Evolutionary conservation across 345 rosid species (phyloP).

Genomic region (Bruguiera gymnorhiza): DNA sequence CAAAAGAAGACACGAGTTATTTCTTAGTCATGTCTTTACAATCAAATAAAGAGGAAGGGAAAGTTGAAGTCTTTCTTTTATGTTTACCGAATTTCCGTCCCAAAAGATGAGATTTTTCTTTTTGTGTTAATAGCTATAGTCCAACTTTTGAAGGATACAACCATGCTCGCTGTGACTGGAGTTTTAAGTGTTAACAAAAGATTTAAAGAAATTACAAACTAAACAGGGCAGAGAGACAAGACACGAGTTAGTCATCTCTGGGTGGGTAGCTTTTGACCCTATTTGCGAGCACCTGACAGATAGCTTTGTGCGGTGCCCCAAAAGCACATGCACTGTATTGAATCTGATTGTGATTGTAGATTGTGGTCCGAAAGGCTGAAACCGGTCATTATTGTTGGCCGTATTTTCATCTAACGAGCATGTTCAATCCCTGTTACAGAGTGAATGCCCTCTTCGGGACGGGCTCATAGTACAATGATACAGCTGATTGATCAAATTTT

Average conservation of each 20-base stretch:
- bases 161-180: not conserved
- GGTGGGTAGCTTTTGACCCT: not conserved
- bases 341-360: not conserved
- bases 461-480: too few species aligned
- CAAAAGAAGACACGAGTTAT: not conserved
- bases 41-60: not conserved
- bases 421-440: not conserved
- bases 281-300: not conserved
- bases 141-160: not conserved
- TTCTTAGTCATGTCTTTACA: not conserved
- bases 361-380: not conserved
- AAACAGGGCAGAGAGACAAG: not conserved
- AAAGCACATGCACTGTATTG: not conserved
- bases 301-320: not conserved
- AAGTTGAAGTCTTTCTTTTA: not conserved
- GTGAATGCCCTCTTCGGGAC: too few species aligned
- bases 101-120: not conserved
- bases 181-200: not conserved
- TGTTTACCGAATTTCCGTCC: not conserved
- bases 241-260: not conserved
- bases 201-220: not conserved
- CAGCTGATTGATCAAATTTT: too few species aligned
- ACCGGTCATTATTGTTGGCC: not conserved
- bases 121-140: not conserved
- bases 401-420: not conserved